Conservation (phyloP, 331 rosid genomes). For the Quercus lobata region DNA sequence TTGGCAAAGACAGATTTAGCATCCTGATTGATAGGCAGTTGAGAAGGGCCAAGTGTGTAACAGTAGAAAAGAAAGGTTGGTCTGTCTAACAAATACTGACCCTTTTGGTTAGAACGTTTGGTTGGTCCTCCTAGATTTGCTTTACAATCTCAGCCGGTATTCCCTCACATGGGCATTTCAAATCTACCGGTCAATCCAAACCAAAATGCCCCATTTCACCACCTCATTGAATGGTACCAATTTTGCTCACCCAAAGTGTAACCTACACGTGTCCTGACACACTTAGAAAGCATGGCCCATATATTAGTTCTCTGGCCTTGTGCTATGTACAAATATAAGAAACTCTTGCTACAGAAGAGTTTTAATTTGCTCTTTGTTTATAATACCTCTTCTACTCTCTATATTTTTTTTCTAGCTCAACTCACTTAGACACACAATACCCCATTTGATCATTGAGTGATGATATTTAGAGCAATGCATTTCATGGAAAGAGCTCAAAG, state of each 20-base stretch:
- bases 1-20: neutral
- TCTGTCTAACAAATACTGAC: slow-evolving; percentile 26
- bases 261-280: neutral
- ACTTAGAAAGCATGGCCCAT: neutral
- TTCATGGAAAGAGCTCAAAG: neutral
- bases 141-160: slow-evolving; percentile 16
- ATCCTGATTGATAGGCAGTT: neutral
- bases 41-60: neutral
- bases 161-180: neutral
- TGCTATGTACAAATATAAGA: no score
- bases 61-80: slow-evolving; percentile 33
- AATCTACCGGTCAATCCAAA: slow-evolving; percentile 58
- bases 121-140: slow-evolving; percentile 19
- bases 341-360: slow-evolving; percentile 1
- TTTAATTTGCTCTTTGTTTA: neutral
- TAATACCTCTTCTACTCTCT: neutral
- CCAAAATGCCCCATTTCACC: slow-evolving; percentile 8
- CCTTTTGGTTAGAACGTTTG: slow-evolving; percentile 38
- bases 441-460: slow-evolving; percentile 15
- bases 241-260: neutral
- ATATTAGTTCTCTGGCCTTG: neutral
- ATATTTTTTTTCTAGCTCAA: neutral
- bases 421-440: slow-evolving; percentile 3
- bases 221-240: neutral
- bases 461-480: slow-evolving; percentile 2